Base-by-base conservation (phyloP, 2,329 filamentous ascomycete genomes). In the Fusarium lateritium region DNA sequence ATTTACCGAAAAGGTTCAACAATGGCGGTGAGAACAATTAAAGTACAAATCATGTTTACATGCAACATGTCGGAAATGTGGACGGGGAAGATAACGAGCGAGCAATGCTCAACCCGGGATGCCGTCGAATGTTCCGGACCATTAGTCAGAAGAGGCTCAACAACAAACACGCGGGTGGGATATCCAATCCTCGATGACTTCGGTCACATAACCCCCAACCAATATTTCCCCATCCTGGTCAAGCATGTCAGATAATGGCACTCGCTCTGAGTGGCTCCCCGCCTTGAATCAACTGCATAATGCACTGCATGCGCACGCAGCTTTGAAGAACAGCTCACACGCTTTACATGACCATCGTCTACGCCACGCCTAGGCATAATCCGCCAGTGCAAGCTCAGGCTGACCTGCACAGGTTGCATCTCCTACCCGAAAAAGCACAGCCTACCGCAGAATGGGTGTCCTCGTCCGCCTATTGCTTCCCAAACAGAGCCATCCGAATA, bases 401-500 rank as follows among this genome's bases (percentile, higher is more conserved):
- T 31, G 28, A 31, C 31, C 36, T n/a, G 46, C 21, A 17, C 24
- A 7, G 46, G 21, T 5, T 38, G 33, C 47, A 43, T 58, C 8
- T 39, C 19, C 3, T 39, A 11, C 24, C 39, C 24, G 13, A n/a
- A 54, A 15, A 17, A 21, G 42, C 49, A 33, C 33, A 45, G 49
- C 56, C 49, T 54, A 43, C 56, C 5, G 40, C 40, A 21, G 13
- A 39, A 38, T 45, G 56, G 56, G 56, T 58, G 56, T 54, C 2
- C 40, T 42, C 24, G n/a, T 17, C 24, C 22, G 8, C 34, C 34
- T 21, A 15, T 51, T 42, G 19, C 19, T 58, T 58, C 21, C 39
- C 24, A 34, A 21, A 21, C 14, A 38, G 14, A 39, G 19, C 15
- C 3, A 15, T 1, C 3, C 7, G 14, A 33, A 15, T 49, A 21